Conservation (phyloP, 78 protist species). For the Dictyostelium capitatum region DNA sequence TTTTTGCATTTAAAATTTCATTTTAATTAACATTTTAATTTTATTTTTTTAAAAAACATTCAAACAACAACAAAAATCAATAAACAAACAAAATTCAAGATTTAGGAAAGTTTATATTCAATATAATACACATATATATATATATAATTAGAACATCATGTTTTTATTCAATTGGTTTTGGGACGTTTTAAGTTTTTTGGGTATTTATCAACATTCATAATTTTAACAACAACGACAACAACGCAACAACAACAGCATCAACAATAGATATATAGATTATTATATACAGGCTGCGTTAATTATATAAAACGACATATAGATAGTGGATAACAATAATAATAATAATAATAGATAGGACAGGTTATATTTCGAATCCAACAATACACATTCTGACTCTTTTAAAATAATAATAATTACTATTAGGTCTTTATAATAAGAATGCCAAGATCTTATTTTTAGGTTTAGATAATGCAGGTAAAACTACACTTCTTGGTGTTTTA, state of each 20-base stretch:
- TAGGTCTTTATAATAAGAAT: constrained; percentile 95
- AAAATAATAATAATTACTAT: too few relatives aligned
- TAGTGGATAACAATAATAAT: neutral
- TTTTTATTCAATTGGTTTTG: constrained; percentile 84
- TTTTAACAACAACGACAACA: too few relatives aligned
- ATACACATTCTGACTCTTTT: neutral
- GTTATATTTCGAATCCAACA: neutral
- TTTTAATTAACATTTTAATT: too few relatives aligned
- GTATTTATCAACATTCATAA: neutral
- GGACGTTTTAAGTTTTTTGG: constrained; percentile 71
- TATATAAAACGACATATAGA: neutral
- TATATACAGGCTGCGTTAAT: too few relatives aligned
- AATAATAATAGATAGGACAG: neutral
- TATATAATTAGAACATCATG: constrained; percentile 3
- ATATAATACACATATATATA: too few relatives aligned
- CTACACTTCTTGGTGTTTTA: constrained; percentile 98
- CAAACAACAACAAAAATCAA: too few relatives aligned
- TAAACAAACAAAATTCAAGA: too few relatives aligned
- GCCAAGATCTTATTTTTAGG: constrained; percentile 99
- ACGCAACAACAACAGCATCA: neutral
- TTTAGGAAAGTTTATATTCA: too few relatives aligned
- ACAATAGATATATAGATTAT: neutral
- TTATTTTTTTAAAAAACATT: too few relatives aligned
- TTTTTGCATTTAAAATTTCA: too few relatives aligned
- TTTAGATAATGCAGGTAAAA: constrained; percentile 99